Conservation (phyloP, 257 asterid genomes). For the Apocynum venetum region DNA sequence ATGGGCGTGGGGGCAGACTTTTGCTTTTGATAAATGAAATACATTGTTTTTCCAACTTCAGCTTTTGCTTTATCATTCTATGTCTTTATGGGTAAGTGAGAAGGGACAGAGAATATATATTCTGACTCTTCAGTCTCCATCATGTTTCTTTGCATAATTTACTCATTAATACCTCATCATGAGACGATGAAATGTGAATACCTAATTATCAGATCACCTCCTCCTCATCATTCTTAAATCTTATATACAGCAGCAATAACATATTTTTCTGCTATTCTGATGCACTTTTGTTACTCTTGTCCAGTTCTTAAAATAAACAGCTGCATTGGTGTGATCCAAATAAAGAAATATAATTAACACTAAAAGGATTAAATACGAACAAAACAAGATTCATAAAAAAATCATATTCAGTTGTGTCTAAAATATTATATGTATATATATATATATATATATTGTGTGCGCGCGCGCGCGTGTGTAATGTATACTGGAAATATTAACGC, state of each 20-base stretch:
- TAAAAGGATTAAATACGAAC: too few species aligned
- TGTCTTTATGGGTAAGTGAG: conserved; percentile 14
- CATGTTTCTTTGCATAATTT: conserved; percentile 15
- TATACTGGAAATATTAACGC: too few species aligned
- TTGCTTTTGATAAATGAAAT: conserved; percentile 11
- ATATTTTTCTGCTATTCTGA: too few species aligned
- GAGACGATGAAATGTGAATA: background rate
- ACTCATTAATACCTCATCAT: conserved; percentile 22
- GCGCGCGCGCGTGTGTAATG: too few species aligned
- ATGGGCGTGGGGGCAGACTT: conserved; percentile 2
- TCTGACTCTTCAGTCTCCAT: background rate
- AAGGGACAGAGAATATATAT: conserved; percentile 1
- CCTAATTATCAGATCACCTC: background rate
- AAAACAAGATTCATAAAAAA: too few species aligned
- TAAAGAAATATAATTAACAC: too few species aligned
- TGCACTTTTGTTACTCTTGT: too few species aligned
- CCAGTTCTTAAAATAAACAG: background rate
- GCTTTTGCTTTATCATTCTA: conserved; percentile 16
- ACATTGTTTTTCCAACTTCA: conserved; percentile 16
- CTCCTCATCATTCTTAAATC: background rate
- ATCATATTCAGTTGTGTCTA: too few species aligned
- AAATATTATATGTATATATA: too few species aligned
- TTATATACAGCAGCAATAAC: too few species aligned
- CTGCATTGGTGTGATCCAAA: too few species aligned
- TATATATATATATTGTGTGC: too few species aligned